Percentiles rank a stretch among this genome's conserved stretches.
phyloP scores from a whole-genome alignment of 306 rosid genomes.

The Coriaria nepalensis region DNA sequence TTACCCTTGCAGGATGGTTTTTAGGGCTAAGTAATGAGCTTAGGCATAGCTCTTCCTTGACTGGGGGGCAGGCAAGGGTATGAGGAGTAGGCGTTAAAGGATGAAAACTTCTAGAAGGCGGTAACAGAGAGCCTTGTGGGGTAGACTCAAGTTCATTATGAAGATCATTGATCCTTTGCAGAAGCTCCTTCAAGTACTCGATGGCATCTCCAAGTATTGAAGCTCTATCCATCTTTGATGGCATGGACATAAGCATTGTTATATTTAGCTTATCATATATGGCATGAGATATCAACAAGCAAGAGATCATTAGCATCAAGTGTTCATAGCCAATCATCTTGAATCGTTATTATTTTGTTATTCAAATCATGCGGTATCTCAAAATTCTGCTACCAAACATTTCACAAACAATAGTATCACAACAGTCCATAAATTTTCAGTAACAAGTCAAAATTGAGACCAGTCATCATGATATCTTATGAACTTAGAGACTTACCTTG shows the following conservation, averaged over 20 bases:
- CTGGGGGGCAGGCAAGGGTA: slow-evolving; percentile 49
- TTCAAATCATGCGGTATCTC: too few species aligned
- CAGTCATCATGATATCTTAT: too few species aligned
- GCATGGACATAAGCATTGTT: neutral
- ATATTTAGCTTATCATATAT: too few species aligned
- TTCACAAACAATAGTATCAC: too few species aligned
- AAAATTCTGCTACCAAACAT: too few species aligned
- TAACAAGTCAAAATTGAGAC: too few species aligned
- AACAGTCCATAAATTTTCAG: too few species aligned
- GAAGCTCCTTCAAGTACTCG: slow-evolving; percentile 91
- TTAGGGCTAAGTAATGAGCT: slow-evolving; percentile 64
- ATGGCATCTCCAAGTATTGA: slow-evolving; percentile 98
- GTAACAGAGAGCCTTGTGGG: slow-evolving; percentile 49
- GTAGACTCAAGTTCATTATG: slow-evolving; percentile 78
- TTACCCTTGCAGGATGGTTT: slow-evolving; percentile 77
- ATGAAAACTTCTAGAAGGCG: slow-evolving; percentile 58
- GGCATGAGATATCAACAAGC: too few species aligned
- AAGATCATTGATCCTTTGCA: slow-evolving; percentile 82
- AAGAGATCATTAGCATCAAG: too few species aligned
- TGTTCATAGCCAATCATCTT: too few species aligned
- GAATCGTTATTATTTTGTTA: too few species aligned
- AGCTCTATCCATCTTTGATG: slow-evolving; percentile 82
- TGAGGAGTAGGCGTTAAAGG: slow-evolving; percentile 80
- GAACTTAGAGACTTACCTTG: slow-evolving; percentile 39
- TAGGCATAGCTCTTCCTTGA: slow-evolving; percentile 87